A percentile compares a stretch with the other conserved stretches of the same genome.
These are phyloP conservation scores for Venturia aucupariae DNA, from an alignment of 2,329 filamentous ascomycete genomes.

Conservation along the genomic window DNA sequence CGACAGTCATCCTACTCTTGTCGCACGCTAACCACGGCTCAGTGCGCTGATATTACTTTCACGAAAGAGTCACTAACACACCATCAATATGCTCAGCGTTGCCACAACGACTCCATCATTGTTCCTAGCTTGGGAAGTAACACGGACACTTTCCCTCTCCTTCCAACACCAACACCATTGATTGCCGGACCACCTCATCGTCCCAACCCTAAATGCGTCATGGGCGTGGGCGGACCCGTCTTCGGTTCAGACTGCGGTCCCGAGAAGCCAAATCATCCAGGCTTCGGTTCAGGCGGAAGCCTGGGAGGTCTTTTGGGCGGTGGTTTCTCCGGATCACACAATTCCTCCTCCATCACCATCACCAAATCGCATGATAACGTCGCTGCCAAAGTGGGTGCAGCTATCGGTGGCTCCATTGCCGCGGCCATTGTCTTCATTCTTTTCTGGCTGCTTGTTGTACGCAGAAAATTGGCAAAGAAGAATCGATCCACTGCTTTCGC, in stretches of 20 bases:
- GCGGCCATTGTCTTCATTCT: not conserved
- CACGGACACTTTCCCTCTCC: not conserved
- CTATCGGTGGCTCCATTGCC: not conserved
- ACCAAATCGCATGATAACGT: not conserved
- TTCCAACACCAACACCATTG: not conserved
- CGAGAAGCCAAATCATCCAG: not conserved
- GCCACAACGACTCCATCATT: slow-evolving; percentile 3
- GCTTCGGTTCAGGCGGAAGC: not conserved
- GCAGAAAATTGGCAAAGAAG: not conserved
- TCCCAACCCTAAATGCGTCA: not conserved
- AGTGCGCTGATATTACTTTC: not conserved
- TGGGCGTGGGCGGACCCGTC: not conserved
- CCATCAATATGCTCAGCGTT: not conserved
- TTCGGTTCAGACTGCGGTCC: not conserved
- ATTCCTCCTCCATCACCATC: not conserved
- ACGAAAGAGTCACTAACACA: not conserved
- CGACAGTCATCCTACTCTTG: not conserved
- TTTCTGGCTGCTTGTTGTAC: not conserved
- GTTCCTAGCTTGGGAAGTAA: not conserved
- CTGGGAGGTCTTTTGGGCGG: not conserved
- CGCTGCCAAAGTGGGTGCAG: not conserved
- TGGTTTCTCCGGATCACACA: not conserved
- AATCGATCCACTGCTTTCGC: not conserved
- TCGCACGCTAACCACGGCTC: not conserved
- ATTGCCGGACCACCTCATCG: not conserved